Base-by-base conservation (phyloP, 768 basidiomycete species). In the Lactifluus echinatus region DNA sequence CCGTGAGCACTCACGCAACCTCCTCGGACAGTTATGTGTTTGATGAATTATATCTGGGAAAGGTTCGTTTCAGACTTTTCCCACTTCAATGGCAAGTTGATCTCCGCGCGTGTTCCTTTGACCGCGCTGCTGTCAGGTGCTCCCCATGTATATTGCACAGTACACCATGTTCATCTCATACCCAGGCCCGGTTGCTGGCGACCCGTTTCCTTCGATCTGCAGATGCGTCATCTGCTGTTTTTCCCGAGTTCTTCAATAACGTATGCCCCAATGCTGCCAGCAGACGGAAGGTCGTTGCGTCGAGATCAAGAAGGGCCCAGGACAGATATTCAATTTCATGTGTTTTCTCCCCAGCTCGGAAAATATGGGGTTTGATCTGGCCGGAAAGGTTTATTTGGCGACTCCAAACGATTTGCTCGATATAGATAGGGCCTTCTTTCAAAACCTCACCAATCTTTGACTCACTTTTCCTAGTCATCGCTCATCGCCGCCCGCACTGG, bases 81-180 rank as follows among this genome's bases (percentile, higher is more conserved):
- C 74, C 0, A 68, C 70, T 0, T 84, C 65, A 76, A 79, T 52
- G 78, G 76, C n/a, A 76, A 74, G 43, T 59, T 68, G 4, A 79
- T 81, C 55, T 79, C 82, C 29, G 73, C 79, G 0, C 75, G 74
- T 0, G 76, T 82, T 37, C 83, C 83, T 2, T 64, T 83, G 12
- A 77, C 79, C 0, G 76, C 76, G 0, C 68, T 83, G 57, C 67
- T 84, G 14, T 68, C 75, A 57, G 83, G 81, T 79, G 49, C 24
- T 37, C 5, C n/a, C 8, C 19, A 19, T 15, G 4, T 3, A 17
- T 14, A 0, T 29, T 37, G 39, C 37, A 14, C 21, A 17, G 28
- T 23, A 23, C 6, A 40, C 34, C 5, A n/a, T n/a, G n/a, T 12
- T n/a, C 7, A 10, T 11, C 5, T 11, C 24, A 2, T 4, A 14